Base-by-base conservation (phyloP, 495 filamentous ascomycete genomes). In the Daldinia grandis region DNA sequence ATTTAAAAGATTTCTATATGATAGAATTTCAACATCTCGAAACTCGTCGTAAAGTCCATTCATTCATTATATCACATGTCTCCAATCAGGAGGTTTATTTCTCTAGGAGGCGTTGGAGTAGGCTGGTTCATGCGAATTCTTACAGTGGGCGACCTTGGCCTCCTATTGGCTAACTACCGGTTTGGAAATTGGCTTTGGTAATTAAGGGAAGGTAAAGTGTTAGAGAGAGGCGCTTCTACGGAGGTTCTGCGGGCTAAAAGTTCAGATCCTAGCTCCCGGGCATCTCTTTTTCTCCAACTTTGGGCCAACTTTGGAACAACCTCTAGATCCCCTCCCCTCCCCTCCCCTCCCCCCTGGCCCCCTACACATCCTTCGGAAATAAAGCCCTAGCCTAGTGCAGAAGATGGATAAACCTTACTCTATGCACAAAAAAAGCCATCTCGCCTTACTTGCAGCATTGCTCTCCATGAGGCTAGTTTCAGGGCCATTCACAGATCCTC, bases 121-220 rank as follows among this genome's bases (percentile, higher is more conserved):
- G 55, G 58, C 17, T 68, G 38, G 38, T 68, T 72, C 38, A 72
- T 72, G 69, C 64, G 47, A 67, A 55, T 30, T 28, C 33, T 50
- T 51, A 64, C 33, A 59, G 33, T 38, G 28, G 30, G n/a, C 44
- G 12, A 17, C 5, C 55, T 4, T 0, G 15, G 15, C 30, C 19
- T 64, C 60, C 38, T 0, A 72, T 72, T 72, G 69, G 69, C n/a
- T 30, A 15, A 14, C 1, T 64, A 35, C 25, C 49, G 49, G 40
- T 54, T 33, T 61, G 69, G 69, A 72, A 72, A 72, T 72, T 72
- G 69, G 59, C 6, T 68, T 53, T 60, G 69, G 54, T 64, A 72
- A 72, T 72, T 72, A 72, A 72, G 69, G 69, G 69, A 68, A 72
- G 69, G 69, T 72, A 72, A 53, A 58, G 56, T 68, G 69, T 72